Percentiles rank a stretch among this genome's conserved stretches.
Evolutionary conservation across 495 filamentous ascomycete genomes (phyloP).

Genomic region (Poronia punctata): DNA sequence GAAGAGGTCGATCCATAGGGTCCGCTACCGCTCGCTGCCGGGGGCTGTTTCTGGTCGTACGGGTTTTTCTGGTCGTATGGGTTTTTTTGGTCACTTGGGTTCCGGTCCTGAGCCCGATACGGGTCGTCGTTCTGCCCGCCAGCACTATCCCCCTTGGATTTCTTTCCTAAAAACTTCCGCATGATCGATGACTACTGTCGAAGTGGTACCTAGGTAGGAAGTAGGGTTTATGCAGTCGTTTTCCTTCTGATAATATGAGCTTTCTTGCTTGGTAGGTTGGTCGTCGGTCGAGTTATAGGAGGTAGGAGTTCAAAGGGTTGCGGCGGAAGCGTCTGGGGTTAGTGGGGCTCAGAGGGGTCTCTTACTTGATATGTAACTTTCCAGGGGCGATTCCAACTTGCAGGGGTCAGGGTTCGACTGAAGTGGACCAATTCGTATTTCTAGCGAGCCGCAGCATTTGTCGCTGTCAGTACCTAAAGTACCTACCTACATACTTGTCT

Average conservation of each 20-base stretch:
- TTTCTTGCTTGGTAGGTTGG: constrained; percentile 8
- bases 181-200: constrained; percentile 33
- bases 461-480: not conserved
- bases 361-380: not conserved
- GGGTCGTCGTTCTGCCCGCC: constrained; percentile 51
- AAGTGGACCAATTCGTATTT: constrained; percentile 6
- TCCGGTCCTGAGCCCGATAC: constrained; percentile 53
- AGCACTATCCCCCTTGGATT: too few species aligned
- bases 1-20: too few species aligned
- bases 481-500: not conserved
- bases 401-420: constrained; percentile 1
- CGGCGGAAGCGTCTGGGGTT: constrained; percentile 1
- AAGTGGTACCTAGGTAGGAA: too few species aligned
- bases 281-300: constrained; percentile 2
- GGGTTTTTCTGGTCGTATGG: constrained; percentile 59
- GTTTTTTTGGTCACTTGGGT: constrained; percentile 47
- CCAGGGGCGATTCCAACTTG: not conserved
- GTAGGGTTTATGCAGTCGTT: too few species aligned
- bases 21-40: too few species aligned
- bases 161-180: constrained; percentile 63
- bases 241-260: too few species aligned
- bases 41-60: too few species aligned
- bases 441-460: constrained; percentile 3
- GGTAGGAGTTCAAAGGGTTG: constrained; percentile 1
- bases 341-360: too few species aligned